phyloP scores from a whole-genome alignment of 371 early-diverging fungal species.

The Mortierella sp. region DNA sequence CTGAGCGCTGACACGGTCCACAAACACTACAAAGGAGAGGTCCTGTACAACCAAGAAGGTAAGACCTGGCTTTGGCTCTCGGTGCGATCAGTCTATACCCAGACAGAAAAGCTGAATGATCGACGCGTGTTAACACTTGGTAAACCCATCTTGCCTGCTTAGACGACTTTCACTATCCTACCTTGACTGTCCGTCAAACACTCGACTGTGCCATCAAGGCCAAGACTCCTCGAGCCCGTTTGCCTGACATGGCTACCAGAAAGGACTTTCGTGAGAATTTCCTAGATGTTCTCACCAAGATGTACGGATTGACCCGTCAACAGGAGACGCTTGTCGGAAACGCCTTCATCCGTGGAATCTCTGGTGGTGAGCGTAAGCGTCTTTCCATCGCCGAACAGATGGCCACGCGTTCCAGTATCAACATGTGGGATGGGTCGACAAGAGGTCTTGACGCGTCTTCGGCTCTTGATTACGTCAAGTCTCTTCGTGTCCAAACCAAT shows the following conservation, averaged over 20 bases:
- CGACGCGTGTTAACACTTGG: no score
- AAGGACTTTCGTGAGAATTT: conserved; percentile 59
- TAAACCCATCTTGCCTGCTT: neutral
- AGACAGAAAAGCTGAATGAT: no score
- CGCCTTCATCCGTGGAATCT: conserved; percentile 82
- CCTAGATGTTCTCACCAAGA: conserved; percentile 66
- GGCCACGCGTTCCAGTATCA: conserved; percentile 75
- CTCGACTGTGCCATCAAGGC: conserved; percentile 72
- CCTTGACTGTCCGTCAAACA: conserved; percentile 74
- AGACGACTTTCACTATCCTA: conserved; percentile 78
- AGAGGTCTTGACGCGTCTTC: conserved; percentile 93
- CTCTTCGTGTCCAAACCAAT: conserved; percentile 75
- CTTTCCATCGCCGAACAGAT: conserved; percentile 89
- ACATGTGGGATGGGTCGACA: conserved; percentile 89
- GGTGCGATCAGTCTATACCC: neutral
- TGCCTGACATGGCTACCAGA: conserved; percentile 48
- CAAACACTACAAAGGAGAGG: conserved; percentile 67
- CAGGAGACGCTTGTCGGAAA: conserved; percentile 86
- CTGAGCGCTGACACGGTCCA: conserved; percentile 62
- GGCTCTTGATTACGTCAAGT: conserved; percentile 81
- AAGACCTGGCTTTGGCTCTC: conserved; percentile 2
- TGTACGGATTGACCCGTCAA: conserved; percentile 79
- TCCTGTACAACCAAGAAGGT: conserved; percentile 73
- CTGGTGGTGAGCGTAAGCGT: conserved; percentile 92
- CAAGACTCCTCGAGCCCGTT: conserved; percentile 70